phyloP scores from a whole-genome alignment of 768 basidiomycete genomes.

The Phanerochaete carnosa region DNA sequence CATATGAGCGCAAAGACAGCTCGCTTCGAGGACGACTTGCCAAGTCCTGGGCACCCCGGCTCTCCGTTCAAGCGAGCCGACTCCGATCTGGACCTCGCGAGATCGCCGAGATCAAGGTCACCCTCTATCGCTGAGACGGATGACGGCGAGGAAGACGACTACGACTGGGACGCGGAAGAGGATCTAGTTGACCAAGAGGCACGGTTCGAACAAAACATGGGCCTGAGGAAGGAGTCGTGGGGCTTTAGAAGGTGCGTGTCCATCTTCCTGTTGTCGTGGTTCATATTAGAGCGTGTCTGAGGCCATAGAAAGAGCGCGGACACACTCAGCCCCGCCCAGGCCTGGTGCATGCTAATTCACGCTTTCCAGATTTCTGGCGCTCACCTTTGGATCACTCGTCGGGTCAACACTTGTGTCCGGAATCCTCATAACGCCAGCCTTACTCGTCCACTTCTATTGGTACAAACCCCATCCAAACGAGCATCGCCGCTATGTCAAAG shows the following conservation, averaged over 20 bases:
- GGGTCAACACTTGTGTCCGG: conserved; percentile 67
- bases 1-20: conserved; percentile 37
- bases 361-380: conserved; percentile 46
- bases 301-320: neutral
- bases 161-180: conserved; percentile 78
- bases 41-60: conserved; percentile 21
- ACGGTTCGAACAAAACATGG: conserved; percentile 61
- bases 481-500: conserved; percentile 55
- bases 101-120: conserved; percentile 26
- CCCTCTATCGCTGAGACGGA: conserved; percentile 49
- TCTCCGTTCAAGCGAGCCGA: conserved; percentile 1
- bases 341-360: neutral
- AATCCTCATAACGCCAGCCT: conserved; percentile 55
- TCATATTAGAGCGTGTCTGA: neutral
- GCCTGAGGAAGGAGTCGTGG: conserved; percentile 45
- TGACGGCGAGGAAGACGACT: conserved; percentile 51
- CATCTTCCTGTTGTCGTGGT: neutral
- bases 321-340: neutral
- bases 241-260: conserved; percentile 48
- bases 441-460: conserved; percentile 70
- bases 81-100: conserved; percentile 12
- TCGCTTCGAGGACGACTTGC: conserved; percentile 50
- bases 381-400: conserved; percentile 70
- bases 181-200: conserved; percentile 70
- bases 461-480: conserved; percentile 56